Evolutionary conservation across 225 moss, liverwort and hornwort species (phyloP).

Genomic region (Ulota crispa): DNA sequence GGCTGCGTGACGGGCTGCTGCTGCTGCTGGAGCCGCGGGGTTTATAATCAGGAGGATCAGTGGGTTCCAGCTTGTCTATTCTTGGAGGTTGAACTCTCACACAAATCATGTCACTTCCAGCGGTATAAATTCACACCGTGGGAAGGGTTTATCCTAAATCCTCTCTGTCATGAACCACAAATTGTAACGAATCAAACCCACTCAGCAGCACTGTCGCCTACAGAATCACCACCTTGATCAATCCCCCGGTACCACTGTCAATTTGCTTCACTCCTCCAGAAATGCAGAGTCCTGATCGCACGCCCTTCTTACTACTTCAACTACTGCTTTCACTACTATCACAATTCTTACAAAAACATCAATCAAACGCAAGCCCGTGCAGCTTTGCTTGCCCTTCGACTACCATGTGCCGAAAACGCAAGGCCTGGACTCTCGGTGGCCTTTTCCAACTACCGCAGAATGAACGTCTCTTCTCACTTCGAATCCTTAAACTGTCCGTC

Average conservation of each 20-base stretch:
- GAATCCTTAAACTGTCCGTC: neutral
- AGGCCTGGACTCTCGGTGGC: neutral
- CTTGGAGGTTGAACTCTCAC: conserved; percentile 32
- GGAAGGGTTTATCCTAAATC: neutral
- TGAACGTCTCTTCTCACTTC: neutral
- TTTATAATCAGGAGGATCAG: conserved; percentile 46
- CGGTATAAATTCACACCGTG: neutral
- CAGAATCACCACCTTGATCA: neutral
- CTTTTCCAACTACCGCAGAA: neutral
- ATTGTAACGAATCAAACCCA: neutral
- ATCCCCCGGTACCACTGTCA: neutral
- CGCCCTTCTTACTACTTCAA: neutral
- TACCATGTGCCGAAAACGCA: neutral
- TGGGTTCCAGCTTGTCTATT: conserved; percentile 61
- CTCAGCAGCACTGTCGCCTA: neutral
- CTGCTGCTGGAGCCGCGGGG: conserved; percentile 27
- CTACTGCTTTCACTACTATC: no score
- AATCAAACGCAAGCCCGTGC: neutral
- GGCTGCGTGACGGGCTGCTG: conserved; percentile 32
- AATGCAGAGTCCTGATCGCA: conserved; percentile 15
- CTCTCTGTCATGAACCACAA: neutral
- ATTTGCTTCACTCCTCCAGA: neutral
- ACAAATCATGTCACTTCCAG: conserved; percentile 51
- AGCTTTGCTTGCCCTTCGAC: neutral
- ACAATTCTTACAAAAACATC: neutral